These are phyloP conservation scores for Eucalyptus regnans DNA, from an alignment of 345 rosid genomes.

Conservation along the genomic window DNA sequence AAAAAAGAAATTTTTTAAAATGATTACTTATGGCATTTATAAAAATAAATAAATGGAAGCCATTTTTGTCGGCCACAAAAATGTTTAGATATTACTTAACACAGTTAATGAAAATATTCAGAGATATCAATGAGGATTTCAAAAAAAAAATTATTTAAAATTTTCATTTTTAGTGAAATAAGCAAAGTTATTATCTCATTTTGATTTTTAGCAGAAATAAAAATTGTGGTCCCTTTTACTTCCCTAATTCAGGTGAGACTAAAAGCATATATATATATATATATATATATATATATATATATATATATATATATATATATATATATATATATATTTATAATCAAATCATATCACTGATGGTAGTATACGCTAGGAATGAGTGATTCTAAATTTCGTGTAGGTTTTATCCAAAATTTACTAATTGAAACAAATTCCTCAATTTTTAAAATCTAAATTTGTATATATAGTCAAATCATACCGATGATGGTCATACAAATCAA, in stretches of 20 bases:
- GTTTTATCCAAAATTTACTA: too few relatives aligned
- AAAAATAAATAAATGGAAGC: background rate
- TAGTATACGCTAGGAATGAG: accelerated
- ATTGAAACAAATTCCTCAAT: too few relatives aligned
- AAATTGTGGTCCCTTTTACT: background rate
- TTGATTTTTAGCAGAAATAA: accelerated
- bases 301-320: too few relatives aligned
- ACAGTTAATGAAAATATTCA: background rate
- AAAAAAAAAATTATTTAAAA: background rate
- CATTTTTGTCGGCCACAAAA: background rate
- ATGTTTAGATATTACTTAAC: background rate
- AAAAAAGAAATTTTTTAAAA: background rate
- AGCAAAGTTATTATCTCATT: background rate
- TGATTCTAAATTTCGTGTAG: too few relatives aligned
- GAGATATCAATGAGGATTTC: too few relatives aligned
- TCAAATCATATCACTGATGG: background rate
- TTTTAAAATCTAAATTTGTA: too few relatives aligned
- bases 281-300: too few relatives aligned
- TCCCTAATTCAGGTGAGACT: background rate
- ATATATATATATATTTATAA: background rate
- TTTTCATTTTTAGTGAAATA: background rate
- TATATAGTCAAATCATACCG: too few relatives aligned
- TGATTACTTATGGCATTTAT: too few relatives aligned
- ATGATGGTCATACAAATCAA: too few relatives aligned
- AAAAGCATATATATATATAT: background rate